Evolutionary conservation across 345 rosid genomes (phyloP), one percentile per base, ranked within the genome.

Genomic region (Salix caprea): DNA sequence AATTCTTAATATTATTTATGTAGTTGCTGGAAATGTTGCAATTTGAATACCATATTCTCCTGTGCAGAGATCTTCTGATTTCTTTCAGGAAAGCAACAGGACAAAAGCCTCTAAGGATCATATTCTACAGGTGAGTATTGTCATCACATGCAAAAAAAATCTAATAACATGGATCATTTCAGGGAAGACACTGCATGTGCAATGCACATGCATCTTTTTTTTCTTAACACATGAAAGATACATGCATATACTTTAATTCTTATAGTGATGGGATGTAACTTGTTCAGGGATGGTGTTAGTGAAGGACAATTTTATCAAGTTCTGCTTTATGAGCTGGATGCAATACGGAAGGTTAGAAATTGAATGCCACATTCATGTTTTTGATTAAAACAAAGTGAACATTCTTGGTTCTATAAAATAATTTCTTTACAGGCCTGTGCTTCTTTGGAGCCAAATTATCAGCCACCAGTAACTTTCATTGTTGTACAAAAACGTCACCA

Each of bases 21-120:
- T 26, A 1, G 16, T 50, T 10, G 42, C 26, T 21, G 16, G 7
- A n/a, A 52, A 39, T 23, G 3, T 32, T 13, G 6, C 23, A 11
- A 32, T 64, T 42, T 37, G 30, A 71, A 9, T 19, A 5, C 2
- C 23, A 36, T 48, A 36, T 52, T 28, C 69, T 37, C 28, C 30
- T 28, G 14, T 76, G 81, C 86, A 96, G 99, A 85, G 99, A 96
- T 84, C 99, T 94, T 81, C 80, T 96, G 82, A 79, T 96, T 76
- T 94, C 99, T 62, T 96, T 96, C 73, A 83, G 98, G 81, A 96
- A 92, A 85, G 99, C 98, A 75, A 96, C 99, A 2, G 99, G 99
- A 52, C 99, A 92, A 89, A 96, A 96, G 85, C 99, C 99, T 0
- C 82, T 92, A 28, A 90, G 99, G 78, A 96, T 96, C 46, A 94